These are phyloP conservation scores for Russula dissimulans DNA, from an alignment of 768 basidiomycete genomes.

Conservation along the genomic window DNA sequence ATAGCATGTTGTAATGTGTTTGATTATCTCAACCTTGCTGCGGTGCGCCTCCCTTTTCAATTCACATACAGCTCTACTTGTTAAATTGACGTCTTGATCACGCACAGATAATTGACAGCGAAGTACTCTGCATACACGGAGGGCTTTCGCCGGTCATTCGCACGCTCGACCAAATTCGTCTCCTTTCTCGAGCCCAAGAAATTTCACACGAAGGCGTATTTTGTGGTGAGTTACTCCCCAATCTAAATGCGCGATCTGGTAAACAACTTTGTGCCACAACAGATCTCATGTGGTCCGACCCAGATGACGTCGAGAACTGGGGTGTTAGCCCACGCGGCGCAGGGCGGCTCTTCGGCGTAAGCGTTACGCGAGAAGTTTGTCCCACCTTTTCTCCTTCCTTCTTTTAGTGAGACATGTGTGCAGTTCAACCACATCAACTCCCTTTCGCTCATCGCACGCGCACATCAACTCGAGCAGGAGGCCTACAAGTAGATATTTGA, in stretches of 20 bases:
- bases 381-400: not conserved
- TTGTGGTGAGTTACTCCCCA: slow-evolving; percentile 50
- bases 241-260: not conserved
- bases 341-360: slow-evolving; percentile 88
- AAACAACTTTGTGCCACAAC: not conserved
- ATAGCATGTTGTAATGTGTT: slow-evolving; percentile 96
- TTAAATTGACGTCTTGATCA: not conserved
- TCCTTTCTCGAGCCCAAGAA: slow-evolving; percentile 87
- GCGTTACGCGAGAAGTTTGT: slow-evolving; percentile 73
- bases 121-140: slow-evolving; percentile 89
- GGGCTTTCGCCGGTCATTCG: slow-evolving; percentile 94
- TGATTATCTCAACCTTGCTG: slow-evolving; percentile 90
- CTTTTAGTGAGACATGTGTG: not conserved
- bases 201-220: slow-evolving; percentile 99
- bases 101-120: slow-evolving; percentile 85
- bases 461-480: slow-evolving; percentile 95
- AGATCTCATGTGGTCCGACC: slow-evolving; percentile 99
- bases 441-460: slow-evolving; percentile 81
- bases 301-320: slow-evolving; percentile 92
- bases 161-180: slow-evolving; percentile 89
- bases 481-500: slow-evolving; percentile 98
- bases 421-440: slow-evolving; percentile 92
- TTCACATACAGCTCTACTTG: not conserved
- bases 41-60: slow-evolving; percentile 40
- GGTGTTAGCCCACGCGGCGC: slow-evolving; percentile 94